Conservation (phyloP, 2,329 filamentous ascomycete genomes). For the Calycina herbarum region DNA sequence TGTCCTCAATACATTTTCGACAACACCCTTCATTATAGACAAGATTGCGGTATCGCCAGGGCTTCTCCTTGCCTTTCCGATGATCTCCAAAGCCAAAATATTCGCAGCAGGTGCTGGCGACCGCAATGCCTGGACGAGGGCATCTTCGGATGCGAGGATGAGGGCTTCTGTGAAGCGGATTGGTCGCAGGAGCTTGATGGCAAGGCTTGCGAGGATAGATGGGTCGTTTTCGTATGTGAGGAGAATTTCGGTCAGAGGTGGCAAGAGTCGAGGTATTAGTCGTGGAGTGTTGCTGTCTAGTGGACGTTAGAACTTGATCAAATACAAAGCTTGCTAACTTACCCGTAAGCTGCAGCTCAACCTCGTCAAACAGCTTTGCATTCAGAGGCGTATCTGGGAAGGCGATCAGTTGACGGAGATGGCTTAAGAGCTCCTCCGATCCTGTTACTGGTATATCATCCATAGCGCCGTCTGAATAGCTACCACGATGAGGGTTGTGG, state of each 20-base stretch:
- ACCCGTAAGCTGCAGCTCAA: conserved; percentile 60
- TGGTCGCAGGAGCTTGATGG: conserved; percentile 56
- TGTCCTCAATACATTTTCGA: conserved; percentile 49
- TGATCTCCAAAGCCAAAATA: conserved; percentile 55
- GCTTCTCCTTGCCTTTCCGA: conserved; percentile 54
- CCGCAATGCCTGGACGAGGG: conserved; percentile 52
- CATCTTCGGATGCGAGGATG: conserved; percentile 51
- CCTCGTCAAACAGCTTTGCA: conserved; percentile 56
- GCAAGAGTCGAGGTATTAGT: conserved; percentile 54
- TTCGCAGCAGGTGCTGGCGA: conserved; percentile 58
- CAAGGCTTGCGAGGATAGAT: conserved; percentile 50
- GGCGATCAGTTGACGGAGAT: conserved; percentile 51
- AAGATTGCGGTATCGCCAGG: conserved; percentile 52
- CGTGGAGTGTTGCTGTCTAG: conserved; percentile 53
- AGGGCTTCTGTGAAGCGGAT: conserved; percentile 53
- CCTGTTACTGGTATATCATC: conserved; percentile 50
- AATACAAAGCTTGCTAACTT: conserved; percentile 15
- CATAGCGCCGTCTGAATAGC: conserved; percentile 26
- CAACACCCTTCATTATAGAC: conserved; percentile 48
- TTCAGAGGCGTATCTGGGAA: conserved; percentile 46
- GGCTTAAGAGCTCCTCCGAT: conserved; percentile 53
- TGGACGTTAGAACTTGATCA: conserved; percentile 15
- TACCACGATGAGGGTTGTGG: neutral
- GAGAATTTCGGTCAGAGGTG: conserved; percentile 54
- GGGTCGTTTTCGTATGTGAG: conserved; percentile 53